These are phyloP conservation scores for Epichloe uncinata DNA, from an alignment of 2,329 filamentous ascomycete genomes.

Conservation along the genomic window DNA sequence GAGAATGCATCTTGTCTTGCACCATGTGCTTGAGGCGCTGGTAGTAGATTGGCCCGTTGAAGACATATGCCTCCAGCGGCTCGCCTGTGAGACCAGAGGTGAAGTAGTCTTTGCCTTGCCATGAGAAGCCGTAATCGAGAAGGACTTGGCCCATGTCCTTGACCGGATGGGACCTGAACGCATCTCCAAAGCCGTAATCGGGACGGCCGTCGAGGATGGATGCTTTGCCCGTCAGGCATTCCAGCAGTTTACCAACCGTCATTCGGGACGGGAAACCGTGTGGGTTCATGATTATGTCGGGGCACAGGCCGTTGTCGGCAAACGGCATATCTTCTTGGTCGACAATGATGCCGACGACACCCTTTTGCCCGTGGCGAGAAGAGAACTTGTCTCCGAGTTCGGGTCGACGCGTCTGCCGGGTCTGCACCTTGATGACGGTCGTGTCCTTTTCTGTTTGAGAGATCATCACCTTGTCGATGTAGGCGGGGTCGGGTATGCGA, in stretches of 20 bases:
- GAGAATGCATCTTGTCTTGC: conserved; percentile 98
- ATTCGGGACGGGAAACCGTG: conserved; percentile 99
- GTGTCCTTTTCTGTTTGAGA: conserved; percentile 79
- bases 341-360: conserved; percentile 91
- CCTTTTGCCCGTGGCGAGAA: conserved; percentile 95
- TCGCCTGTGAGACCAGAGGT: conserved; percentile 93
- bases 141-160: conserved; percentile 81
- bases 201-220: conserved; percentile 73
- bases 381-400: conserved; percentile 98
- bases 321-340: conserved; percentile 97
- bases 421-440: conserved; percentile 84
- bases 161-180: conserved; percentile 72
- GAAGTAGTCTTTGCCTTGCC: conserved; percentile 94
- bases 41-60: conserved; percentile 98
- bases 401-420: conserved; percentile 85
- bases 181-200: conserved; percentile 71
- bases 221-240: conserved; percentile 88
- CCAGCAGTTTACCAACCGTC: conserved; percentile 96
- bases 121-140: conserved; percentile 81
- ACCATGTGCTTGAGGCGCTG: conserved; percentile 99
- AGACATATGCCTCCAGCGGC: conserved; percentile 86
- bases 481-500: conserved; percentile 69
- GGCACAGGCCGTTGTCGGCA: conserved; percentile 77
- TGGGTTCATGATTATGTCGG: conserved; percentile 99
- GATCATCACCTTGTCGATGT: conserved; percentile 94